Percentiles rank a stretch among this genome's conserved stretches.
Conservation (phyloP, 768 basidiomycete species). For the Sarcodon sp. region DNA sequence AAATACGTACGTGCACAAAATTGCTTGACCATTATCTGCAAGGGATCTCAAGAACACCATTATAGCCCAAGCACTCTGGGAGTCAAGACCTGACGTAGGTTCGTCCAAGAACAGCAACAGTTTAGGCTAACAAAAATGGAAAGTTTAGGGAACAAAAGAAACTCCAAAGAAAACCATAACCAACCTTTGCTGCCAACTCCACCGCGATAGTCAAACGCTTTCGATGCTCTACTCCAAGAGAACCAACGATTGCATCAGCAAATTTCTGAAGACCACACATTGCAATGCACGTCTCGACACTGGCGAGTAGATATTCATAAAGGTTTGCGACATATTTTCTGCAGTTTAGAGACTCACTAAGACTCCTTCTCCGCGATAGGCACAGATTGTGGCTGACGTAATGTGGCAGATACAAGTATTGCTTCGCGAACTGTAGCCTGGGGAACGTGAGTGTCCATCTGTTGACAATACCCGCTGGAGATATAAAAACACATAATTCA, state of each 20-base stretch:
- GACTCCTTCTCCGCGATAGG: slow-evolving; percentile 61
- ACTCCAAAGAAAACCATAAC: background rate
- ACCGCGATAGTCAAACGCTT: slow-evolving; percentile 84
- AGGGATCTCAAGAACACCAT: slow-evolving; percentile 62
- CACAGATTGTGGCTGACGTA: slow-evolving; percentile 62
- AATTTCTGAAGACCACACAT: slow-evolving; percentile 54
- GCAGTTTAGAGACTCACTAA: slow-evolving; percentile 36
- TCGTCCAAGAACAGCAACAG: slow-evolving; percentile 81
- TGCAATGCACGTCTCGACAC: slow-evolving; percentile 41
- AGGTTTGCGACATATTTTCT: background rate
- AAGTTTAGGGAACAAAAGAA: background rate
- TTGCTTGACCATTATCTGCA: slow-evolving; percentile 74
- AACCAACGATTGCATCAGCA: slow-evolving; percentile 57
- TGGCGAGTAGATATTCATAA: slow-evolving; percentile 6
- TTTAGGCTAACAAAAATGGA: slow-evolving; percentile 34
- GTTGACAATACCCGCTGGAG: slow-evolving; percentile 65
- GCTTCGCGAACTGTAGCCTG: slow-evolving; percentile 74
- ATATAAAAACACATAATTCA: slow-evolving; percentile 21
- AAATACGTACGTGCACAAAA: slow-evolving; percentile 67
- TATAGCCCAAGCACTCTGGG: slow-evolving; percentile 80
- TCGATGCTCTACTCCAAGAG: slow-evolving; percentile 55
- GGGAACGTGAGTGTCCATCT: slow-evolving; percentile 70
- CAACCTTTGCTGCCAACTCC: slow-evolving; percentile 67
- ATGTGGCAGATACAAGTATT: slow-evolving; percentile 62
- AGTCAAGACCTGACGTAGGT: slow-evolving; percentile 78